Base-by-base conservation (phyloP, 805 yeast genomes). In the Tetrapisispora namnaoensis region DNA sequence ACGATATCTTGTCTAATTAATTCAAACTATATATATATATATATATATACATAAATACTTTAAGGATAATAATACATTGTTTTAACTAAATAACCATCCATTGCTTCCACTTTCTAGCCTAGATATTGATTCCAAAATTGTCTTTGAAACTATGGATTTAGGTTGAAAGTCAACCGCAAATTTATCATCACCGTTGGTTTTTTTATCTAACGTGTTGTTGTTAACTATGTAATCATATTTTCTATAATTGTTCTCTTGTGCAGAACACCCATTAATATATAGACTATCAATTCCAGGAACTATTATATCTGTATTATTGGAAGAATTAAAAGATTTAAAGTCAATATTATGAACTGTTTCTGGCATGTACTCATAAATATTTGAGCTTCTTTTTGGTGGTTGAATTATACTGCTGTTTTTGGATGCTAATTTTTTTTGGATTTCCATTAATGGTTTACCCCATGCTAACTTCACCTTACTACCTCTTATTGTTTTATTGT, bases 401-500 rank as follows among this genome's bases (percentile, higher is more conserved):
- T n/a, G 17, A 6, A 3, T n/a, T 9, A 4, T 5, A 28, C 28
- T 41, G 14, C 5, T n/a, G 9, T 28, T 14, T 13, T 17, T 6
- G 16, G n/a, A 7, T 39, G 14, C 20, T 11, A 17, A 6, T 20
- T 9, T 6, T 18, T 16, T 34, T 56, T 40, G 17, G 13, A 34
- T 13, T 34, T 60, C 63, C 39, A 53, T 54, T 1, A 60, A 58
- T 39, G 85, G 78, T 55, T 88, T 76, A 30, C 96, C 96, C 96
- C 96, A 89, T 46, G 91, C 82, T 50, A 89, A 74, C 57, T 95
- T 74, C 44, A 89, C 81, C 52, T 91, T 75, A 49, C 86, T 82
- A 50, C 86, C 89, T 45, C 90, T 91, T 56, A 89, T 82, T 36
- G 88, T 87, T 62, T 80, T 86, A 10, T 95, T 95, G 67, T 89